Percentiles rank a stretch among this genome's conserved stretches.
These are phyloP conservation scores for Sporobolomyces pararoseus DNA, from an alignment of 768 basidiomycete genomes.

Conservation along the genomic window DNA sequence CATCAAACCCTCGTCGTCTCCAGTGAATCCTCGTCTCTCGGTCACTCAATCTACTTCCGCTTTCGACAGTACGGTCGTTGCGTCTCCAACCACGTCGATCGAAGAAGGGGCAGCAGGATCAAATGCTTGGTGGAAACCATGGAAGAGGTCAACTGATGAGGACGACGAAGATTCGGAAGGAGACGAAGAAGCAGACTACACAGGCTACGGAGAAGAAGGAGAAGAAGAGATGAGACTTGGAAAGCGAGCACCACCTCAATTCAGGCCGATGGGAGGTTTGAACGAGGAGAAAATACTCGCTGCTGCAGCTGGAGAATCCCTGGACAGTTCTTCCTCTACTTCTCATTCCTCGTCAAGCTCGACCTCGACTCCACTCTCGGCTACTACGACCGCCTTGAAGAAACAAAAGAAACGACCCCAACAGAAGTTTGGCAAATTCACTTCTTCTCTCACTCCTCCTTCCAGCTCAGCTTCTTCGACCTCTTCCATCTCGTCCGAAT, in stretches of 20 bases:
- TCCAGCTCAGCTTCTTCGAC: background rate
- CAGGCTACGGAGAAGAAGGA: too few relatives aligned
- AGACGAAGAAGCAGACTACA: background rate
- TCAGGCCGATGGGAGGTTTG: conserved; percentile 5
- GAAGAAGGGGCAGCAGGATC: background rate
- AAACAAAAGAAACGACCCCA: background rate
- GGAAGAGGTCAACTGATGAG: background rate
- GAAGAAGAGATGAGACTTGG: background rate
- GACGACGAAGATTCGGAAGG: background rate
- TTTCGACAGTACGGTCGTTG: too few relatives aligned
- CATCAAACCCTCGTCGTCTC: background rate
- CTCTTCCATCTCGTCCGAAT: too few relatives aligned
- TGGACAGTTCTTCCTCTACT: too few relatives aligned
- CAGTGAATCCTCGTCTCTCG: too few relatives aligned
- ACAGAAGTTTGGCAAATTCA: background rate
- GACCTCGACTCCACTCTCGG: background rate
- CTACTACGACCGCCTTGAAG: background rate
- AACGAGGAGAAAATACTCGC: background rate
- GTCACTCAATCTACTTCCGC: background rate
- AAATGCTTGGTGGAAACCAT: conserved; percentile 14
- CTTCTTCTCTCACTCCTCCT: background rate
- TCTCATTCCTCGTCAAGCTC: too few relatives aligned
- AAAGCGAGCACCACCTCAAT: conserved; percentile 1
- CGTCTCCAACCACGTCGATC: too few relatives aligned
- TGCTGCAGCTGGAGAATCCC: background rate